Evolutionary conservation across 108 stramenopile genomes (phyloP), one percentile per base, ranked within the genome.

Genomic region (Aurantiochytrium sp.): DNA sequence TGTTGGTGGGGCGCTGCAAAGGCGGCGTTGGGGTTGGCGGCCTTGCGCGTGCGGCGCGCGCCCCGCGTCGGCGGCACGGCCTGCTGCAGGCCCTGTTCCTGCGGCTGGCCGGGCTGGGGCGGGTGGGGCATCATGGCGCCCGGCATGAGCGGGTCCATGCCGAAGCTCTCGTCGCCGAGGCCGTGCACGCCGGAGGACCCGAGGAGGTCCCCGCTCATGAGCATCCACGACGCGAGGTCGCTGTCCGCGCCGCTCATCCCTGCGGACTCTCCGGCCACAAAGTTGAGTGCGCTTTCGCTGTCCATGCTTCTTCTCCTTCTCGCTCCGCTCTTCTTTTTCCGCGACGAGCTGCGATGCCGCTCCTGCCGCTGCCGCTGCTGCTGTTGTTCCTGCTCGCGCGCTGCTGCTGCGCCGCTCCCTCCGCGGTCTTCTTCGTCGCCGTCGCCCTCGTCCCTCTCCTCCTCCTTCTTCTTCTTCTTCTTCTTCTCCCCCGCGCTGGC

Each of bases 161-260:
- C 45, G 76, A 53, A 53, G 49, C n/a, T 23, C 1, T 53, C 28
- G 12, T 21, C 76, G 10, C 51, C 76, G 28, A 21, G 49, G 10
- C 45, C 25, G 76, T 28, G n/a, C 14, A 69, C 42, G 64, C 64
- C 64, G 10, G 64, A 69, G 45, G 76, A 83, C n/a, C 76, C 76
- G 49, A 83, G 76, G 12, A 83, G 51, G 23, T 83, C 76, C 3
- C 76, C 76, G 51, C 76, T 83, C 76, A 83, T 83, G 49, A 83
- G 49, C 76, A 83, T 47, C 76, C 76, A 83, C 25, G 49, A 53
- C 49, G 76, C 51, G 12, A 83, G 76, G 28, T 83, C 76, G 51
- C 76, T 83, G 28, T 83, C 76, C 6, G 49, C 76, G 6, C 49
- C 76, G 76, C 76, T 83, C 76, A 47, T 83, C 12, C 45, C 45